A percentile compares a stretch with the other conserved stretches of the same genome.
Evolutionary conservation across 305 asterid genomes (phyloP).

Genomic region (Solanum hybrid): DNA sequence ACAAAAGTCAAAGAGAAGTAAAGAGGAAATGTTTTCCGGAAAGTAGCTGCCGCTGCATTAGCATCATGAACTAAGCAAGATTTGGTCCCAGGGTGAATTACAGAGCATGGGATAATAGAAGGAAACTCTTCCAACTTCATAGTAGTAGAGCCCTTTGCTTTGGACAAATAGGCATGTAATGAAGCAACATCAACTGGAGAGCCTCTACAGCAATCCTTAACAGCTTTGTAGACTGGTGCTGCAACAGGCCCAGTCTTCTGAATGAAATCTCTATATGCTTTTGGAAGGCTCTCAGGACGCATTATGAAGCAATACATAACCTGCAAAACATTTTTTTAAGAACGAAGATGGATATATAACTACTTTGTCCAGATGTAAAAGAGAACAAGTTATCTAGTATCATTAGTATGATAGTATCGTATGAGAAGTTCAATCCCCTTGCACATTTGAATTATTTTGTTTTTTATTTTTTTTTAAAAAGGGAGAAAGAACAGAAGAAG

Average conservation of each 20-base stretch:
- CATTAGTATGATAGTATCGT: neutral
- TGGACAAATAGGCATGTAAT: slow-evolving; percentile 53
- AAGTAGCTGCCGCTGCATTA: slow-evolving; percentile 69
- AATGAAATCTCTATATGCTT: slow-evolving; percentile 89
- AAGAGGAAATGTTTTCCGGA: slow-evolving; percentile 92
- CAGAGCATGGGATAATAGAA: slow-evolving; percentile 71
- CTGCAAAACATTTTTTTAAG: slow-evolving; percentile 24
- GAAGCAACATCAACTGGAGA: slow-evolving; percentile 68
- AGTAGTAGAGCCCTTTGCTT: slow-evolving; percentile 29
- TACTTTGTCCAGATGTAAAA: neutral
- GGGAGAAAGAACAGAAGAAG: neutral
- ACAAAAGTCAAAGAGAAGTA: slow-evolving; percentile 96
- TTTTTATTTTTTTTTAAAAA: no score
- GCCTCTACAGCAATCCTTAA: slow-evolving; percentile 94
- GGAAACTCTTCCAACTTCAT: slow-evolving; percentile 70
- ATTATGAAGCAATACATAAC: slow-evolving; percentile 95
- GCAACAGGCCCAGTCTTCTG: slow-evolving; percentile 99
- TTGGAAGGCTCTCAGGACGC: slow-evolving; percentile 99
- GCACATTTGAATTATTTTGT: neutral
- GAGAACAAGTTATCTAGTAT: neutral
- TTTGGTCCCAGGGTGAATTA: slow-evolving; percentile 71
- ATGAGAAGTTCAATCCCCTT: neutral
- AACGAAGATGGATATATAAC: neutral
- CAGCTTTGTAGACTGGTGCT: slow-evolving; percentile 90
- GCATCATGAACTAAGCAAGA: slow-evolving; percentile 82